Evolutionary conservation across 352 stramenopile species (phyloP).

Genomic region (Phytopythium oedochilum): DNA sequence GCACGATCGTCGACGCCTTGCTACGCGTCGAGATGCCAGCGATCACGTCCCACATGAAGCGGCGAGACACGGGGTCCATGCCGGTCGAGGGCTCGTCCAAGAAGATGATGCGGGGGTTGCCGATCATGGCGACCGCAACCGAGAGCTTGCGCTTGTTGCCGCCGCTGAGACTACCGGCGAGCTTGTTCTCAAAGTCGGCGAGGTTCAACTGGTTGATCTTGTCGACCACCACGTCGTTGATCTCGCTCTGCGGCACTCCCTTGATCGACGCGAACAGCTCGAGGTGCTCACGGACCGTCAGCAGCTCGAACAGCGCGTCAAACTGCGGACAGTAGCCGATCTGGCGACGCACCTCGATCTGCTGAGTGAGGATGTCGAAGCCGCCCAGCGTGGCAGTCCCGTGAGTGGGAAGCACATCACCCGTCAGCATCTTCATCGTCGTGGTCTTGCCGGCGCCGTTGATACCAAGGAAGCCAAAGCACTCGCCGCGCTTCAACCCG

Average conservation of each 20-base stretch:
- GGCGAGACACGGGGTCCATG: slow-evolving; percentile 90
- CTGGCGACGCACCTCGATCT: slow-evolving; percentile 52
- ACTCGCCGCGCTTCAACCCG: slow-evolving; percentile 77
- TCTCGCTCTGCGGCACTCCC: slow-evolving; percentile 74
- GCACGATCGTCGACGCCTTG: slow-evolving; percentile 68
- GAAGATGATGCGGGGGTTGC: slow-evolving; percentile 82
- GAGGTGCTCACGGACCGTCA: slow-evolving; percentile 86
- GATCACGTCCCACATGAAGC: slow-evolving; percentile 91
- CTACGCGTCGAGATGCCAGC: slow-evolving; percentile 49
- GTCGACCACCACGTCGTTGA: slow-evolving; percentile 18
- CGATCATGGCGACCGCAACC: slow-evolving; percentile 92
- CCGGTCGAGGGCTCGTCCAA: slow-evolving; percentile 88
- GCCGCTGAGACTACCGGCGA: slow-evolving; percentile 62
- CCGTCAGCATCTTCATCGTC: slow-evolving; percentile 92
- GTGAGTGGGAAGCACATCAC: slow-evolving; percentile 55
- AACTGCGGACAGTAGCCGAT: slow-evolving; percentile 93
- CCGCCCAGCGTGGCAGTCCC: slow-evolving; percentile 36
- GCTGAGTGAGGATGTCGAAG: slow-evolving; percentile 47
- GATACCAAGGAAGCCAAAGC: slow-evolving; percentile 92
- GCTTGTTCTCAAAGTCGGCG: slow-evolving; percentile 64
- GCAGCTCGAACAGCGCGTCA: slow-evolving; percentile 74
- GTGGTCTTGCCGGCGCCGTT: slow-evolving; percentile 94
- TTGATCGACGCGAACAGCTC: slow-evolving; percentile 91
- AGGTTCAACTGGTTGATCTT: slow-evolving; percentile 81
- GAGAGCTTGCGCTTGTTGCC: slow-evolving; percentile 93